A percentile compares a stretch with the other conserved stretches of the same genome.
phyloP scores from a whole-genome alignment of 2,329 filamentous ascomycete species.

The Fusarium hostae region DNA sequence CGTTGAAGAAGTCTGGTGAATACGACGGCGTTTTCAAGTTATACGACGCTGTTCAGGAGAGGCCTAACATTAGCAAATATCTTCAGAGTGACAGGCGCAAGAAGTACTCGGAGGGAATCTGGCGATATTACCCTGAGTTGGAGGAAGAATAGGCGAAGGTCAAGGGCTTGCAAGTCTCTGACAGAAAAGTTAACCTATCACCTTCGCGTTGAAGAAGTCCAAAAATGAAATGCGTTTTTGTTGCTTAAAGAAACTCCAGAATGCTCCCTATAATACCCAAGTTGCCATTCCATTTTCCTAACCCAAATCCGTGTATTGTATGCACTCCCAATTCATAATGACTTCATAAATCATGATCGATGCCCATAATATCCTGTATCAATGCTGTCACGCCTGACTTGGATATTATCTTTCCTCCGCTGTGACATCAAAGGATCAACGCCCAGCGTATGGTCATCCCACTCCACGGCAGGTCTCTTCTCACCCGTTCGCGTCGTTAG shows the following conservation, averaged over 20 bases:
- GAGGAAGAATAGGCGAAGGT: constrained; percentile 58
- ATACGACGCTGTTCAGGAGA: constrained; percentile 70
- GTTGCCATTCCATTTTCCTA: neutral
- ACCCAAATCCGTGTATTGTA: neutral
- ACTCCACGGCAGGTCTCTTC: constrained; percentile 41
- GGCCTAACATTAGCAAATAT: constrained; percentile 75
- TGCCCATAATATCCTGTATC: constrained; percentile 40
- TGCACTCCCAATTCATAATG: neutral
- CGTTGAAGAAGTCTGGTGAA: constrained; percentile 64
- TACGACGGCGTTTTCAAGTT: constrained; percentile 72
- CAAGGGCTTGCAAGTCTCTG: neutral
- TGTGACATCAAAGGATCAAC: constrained; percentile 8
- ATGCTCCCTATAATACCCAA: neutral
- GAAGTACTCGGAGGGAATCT: constrained; percentile 73
- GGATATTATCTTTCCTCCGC: constrained; percentile 1
- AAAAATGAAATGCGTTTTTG: neutral
- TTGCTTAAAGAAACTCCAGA: neutral
- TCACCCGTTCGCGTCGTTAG: constrained; percentile 33
- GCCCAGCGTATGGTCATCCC: constrained; percentile 39
- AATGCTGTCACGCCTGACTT: constrained; percentile 26
- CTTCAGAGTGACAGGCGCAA: constrained; percentile 71
- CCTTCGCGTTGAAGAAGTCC: neutral
- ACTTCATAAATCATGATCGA: constrained; percentile 6
- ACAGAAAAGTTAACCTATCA: neutral
- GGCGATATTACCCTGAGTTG: constrained; percentile 77